Conservation (phyloP, 345 rosid species). For the Salix udensis region DNA sequence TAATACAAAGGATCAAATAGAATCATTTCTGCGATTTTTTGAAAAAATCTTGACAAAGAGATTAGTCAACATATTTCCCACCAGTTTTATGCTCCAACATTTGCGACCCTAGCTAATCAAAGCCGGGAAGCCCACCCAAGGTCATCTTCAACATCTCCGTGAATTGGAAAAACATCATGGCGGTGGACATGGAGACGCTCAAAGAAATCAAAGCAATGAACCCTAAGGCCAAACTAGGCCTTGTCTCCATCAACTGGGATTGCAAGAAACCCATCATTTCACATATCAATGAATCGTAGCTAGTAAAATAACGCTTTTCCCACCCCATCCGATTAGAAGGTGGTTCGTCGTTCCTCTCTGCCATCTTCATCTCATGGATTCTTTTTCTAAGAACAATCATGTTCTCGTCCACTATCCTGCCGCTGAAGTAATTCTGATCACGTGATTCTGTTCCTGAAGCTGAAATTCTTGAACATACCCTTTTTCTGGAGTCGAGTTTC, state of each 20-base stretch:
- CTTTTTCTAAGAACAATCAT: slow-evolving; percentile 40
- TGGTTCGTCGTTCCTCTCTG: slow-evolving; percentile 61
- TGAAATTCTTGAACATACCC: background rate
- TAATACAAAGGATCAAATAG: background rate
- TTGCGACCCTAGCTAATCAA: background rate
- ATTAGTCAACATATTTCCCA: background rate
- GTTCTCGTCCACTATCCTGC: slow-evolving; percentile 50
- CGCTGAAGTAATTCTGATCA: slow-evolving; percentile 16
- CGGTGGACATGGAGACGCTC: slow-evolving; percentile 45
- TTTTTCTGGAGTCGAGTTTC: background rate
- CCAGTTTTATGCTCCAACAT: background rate
- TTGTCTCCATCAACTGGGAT: slow-evolving; percentile 48
- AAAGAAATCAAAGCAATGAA: slow-evolving; percentile 37
- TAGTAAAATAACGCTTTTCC: slow-evolving; percentile 54
- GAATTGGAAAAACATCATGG: slow-evolving; percentile 24
- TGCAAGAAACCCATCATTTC: slow-evolving; percentile 48
- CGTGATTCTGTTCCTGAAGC: background rate
- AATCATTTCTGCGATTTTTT: background rate
- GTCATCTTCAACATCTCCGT: slow-evolving; percentile 17
- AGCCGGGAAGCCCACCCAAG: background rate
- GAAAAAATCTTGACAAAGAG: background rate
- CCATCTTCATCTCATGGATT: slow-evolving; percentile 20
- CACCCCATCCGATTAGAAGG: slow-evolving; percentile 65
- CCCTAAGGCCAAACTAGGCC: slow-evolving; percentile 53
- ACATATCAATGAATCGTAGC: slow-evolving; percentile 50